Evolutionary conservation across 1,139 yeast species (phyloP), one percentile per base, ranked within the genome.

Genomic region (Suhomyces guaymorum): DNA sequence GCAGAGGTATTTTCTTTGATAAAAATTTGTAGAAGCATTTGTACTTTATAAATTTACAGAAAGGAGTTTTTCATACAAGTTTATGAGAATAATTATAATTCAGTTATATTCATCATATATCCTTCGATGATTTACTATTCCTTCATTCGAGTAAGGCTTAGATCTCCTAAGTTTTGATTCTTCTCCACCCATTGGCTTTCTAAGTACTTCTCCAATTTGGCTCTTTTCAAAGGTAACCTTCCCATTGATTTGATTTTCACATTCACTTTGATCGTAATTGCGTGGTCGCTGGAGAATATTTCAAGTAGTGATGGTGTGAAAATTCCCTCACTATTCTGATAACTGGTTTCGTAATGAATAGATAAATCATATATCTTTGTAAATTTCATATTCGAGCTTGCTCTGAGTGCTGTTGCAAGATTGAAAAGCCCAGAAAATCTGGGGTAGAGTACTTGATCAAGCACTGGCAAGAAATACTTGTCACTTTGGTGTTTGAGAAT

Each of bases 141-240:
- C n/a, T n/a, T 27, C 32, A 28, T 33, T 17, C 12, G 21, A 5
- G 16, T 15, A 5, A 29, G 26, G 5, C n/a, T 15, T 10, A 5
- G 17, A 10, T 28, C 32, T 21, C 4, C 7, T 15, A 23, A 23
- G 7, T 12, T 8, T 38, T 55, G 65, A 49, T 86, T 95, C 52
- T 85, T 85, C 33, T 73, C 77, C n/a, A 61, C 57, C 95, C 95
- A 87, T 24, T 67, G 59, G 31, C 65, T 65, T 53, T 87, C 95
- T 11, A 87, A 53, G 82, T 89, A 86, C 51, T 75, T 77, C 46
- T 84, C 92, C 25, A 82, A 42, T 42, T 71, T 75, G 25, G 65
- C 59, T 30, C 76, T 63, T 43, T 74, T 79, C 9, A 55, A 42
- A 0, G 86, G 82, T 4, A 85, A 54, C 37, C 73, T 58, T n/a